Base-by-base conservation (phyloP, 495 filamentous ascomycete genomes). In the Filosporella fistucella region DNA sequence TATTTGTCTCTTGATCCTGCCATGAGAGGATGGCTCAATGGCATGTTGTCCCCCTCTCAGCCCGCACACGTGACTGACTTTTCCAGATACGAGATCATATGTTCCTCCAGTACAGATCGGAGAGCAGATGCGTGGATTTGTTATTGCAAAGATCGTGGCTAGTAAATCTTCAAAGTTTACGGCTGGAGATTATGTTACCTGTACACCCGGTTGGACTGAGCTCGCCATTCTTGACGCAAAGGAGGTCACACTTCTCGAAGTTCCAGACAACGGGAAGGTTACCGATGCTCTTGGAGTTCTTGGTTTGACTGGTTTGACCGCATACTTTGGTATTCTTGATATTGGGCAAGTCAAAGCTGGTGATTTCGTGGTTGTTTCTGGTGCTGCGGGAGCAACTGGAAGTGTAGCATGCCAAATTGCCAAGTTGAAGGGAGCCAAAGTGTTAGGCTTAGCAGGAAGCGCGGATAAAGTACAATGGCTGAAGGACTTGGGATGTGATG, bases 1-100 rank as follows among this genome's bases (percentile, higher is more conserved):
- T 88, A 85, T 63, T 67, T 89, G 54, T 85, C 81, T n/a, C 78
- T 87, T 53, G 86, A 91, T 65, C 86, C 86, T 0, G 84, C 85
- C n/a, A 88, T 89, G 80, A 75, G 87, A 48, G 78, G 80, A 51
- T 89, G 85, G 87, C 72, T 93, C 0, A 58, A 66, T 24, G 69
- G 67, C 71, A 24, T 32, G 55, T 50, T 11, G 3, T 26, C 14
- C n/a, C 20, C 10, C 20, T n/a, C 40, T 42, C 17, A 23, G 28
- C 34, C 40, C 25, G 34, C 33, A 14, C 9, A 45, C 34, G 13
- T 33, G 23, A 44, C 35, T 43, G 21, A 53, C 18, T 18, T 42
- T 43, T 42, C 74, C 68, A 53, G 78, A 78, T 55, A 70, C 70
- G 36, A 71, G 84, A 28, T 83, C 82, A 12, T 90, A 89, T 66